Evolutionary conservation across 441 rosid genomes (phyloP).

Genomic region (Theobroma grandiflorum): DNA sequence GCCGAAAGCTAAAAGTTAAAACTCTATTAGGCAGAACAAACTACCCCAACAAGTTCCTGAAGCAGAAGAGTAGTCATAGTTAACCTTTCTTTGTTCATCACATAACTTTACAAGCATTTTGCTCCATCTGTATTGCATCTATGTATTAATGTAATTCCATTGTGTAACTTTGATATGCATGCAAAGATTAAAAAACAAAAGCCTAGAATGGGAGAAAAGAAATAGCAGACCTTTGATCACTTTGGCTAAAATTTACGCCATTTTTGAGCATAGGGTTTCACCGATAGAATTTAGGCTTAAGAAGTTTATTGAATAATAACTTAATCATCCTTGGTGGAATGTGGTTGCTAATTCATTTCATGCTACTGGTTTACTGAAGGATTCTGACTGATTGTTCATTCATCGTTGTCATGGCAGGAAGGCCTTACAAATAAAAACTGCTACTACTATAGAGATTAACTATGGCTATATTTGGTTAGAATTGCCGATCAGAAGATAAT

Average conservation of each 20-base stretch:
- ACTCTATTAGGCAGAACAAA: neutral
- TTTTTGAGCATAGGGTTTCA: neutral
- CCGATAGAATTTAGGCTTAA: neutral
- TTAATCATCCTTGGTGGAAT: neutral
- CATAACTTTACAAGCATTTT: no score
- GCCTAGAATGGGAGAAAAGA: no score
- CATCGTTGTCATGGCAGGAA: neutral
- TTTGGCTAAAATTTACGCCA: neutral
- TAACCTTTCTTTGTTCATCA: no score
- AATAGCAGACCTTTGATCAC: neutral
- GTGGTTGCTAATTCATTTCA: neutral
- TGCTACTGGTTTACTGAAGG: neutral
- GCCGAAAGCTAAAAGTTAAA: neutral
- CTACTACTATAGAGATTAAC: neutral
- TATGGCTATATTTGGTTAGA: neutral
- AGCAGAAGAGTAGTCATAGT: no score
- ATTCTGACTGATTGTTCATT: neutral
- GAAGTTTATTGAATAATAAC: neutral
- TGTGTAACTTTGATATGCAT: no score
- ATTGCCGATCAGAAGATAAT: neutral
- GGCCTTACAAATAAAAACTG: neutral
- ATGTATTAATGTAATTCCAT: no score
- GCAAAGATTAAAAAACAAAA: no score
- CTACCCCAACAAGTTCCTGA: neutral
- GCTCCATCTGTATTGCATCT: no score